Base-by-base conservation (phyloP, 2,329 filamentous ascomycete genomes). In the Fusarium anthophilum region DNA sequence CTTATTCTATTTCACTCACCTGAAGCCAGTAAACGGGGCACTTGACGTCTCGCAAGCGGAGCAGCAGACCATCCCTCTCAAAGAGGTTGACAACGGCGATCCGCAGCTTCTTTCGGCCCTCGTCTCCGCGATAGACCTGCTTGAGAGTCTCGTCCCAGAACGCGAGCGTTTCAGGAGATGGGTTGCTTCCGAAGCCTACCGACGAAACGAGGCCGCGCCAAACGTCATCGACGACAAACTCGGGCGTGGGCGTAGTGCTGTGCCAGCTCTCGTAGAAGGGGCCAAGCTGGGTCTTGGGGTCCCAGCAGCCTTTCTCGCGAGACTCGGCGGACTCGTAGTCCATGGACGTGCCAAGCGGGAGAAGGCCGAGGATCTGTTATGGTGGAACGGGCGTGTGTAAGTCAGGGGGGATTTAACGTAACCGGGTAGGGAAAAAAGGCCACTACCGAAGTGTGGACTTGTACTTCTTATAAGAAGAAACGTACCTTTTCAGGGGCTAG, bases 21-120 rank as follows among this genome's bases (percentile, higher is more conserved):
- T 88, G 86, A 22, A 88, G 80, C 87, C 87, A 89, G 63, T 86
- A 82, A 14, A 89, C 85, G 5, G 87, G 87, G 63, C 87, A 89
- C 66, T 80, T 84, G 66, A 89, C 77, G 68, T 88, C 84, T 26
- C 81, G 70, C 43, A 88, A 64, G 17, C 87, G 81, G n/a, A 82
- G 69, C 13, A 87, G 75, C 10, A 89, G 80, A 3, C 87, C 84
- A 60, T 89, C 87, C 41, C 87, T 79, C 65, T 86, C 84, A 18
- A 86, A 56, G 12, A 89, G 79, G 72, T 82, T 84, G 14, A 82
- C 79, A 11, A 84, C 79, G 2, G 86, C 85, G 80, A 87, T 84
- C 56, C 84, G 80, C 39, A 87, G 77, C 80, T 86, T 87, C 70
- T 78, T 83, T n/a, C 86, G 81, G 7, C 87, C 87, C 67, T 87